Conservation (phyloP, 2,329 filamentous ascomycete species). For the Penicillium sp. region DNA sequence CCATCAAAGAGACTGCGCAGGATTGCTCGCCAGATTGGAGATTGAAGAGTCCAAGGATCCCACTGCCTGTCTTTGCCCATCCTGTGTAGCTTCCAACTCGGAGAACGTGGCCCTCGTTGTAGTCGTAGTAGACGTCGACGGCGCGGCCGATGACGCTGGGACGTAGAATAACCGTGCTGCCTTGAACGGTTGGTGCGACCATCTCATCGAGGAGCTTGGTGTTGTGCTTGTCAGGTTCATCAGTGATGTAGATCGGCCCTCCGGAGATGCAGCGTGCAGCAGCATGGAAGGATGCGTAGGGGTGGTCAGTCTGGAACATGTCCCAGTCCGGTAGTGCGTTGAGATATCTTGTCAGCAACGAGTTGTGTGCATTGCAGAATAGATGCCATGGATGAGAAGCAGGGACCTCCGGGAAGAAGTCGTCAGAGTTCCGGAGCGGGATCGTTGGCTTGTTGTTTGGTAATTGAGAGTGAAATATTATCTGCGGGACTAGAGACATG, state of each 20-base stretch:
- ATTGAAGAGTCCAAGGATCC: conserved; percentile 86
- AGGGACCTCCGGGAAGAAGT: conserved; percentile 86
- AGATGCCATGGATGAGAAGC: conserved; percentile 92
- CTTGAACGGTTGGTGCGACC: conserved; percentile 72
- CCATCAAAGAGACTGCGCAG: conserved; percentile 70
- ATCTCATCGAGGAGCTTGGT: conserved; percentile 76
- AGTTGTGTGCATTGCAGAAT: conserved; percentile 91
- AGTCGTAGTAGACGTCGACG: conserved; percentile 73
- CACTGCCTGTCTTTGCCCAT: conserved; percentile 67
- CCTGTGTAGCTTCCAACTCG: conserved; percentile 82
- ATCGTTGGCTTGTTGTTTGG: conserved; percentile 74
- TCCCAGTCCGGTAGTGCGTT: conserved; percentile 87
- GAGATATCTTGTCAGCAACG: conserved; percentile 78
- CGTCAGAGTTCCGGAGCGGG: conserved; percentile 79
- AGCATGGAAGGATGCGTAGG: conserved; percentile 82
- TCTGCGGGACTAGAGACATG: conserved; percentile 89
- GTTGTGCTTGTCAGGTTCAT: conserved; percentile 82
- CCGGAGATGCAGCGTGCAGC: conserved; percentile 88
- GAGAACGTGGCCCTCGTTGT: conserved; percentile 72
- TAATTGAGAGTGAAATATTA: conserved; percentile 82
- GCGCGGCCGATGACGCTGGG: conserved; percentile 75
- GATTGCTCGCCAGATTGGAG: conserved; percentile 65
- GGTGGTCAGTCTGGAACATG: conserved; percentile 71
- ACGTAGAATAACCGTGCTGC: conserved; percentile 78
- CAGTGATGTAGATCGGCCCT: conserved; percentile 93